Conservation (phyloP, 495 filamentous ascomycete genomes). For the Penicillium herquei region DNA sequence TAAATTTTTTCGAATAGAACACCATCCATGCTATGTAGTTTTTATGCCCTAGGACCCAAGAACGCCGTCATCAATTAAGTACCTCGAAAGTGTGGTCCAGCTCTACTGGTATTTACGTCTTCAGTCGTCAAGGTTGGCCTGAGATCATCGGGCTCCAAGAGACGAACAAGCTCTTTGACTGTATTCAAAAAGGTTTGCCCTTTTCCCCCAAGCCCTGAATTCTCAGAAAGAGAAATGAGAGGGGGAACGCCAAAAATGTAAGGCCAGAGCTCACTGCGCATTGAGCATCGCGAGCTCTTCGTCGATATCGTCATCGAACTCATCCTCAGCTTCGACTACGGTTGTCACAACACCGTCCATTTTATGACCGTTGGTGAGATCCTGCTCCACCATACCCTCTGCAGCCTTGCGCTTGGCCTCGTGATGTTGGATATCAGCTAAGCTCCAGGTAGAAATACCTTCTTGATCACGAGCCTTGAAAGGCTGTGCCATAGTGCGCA, state of each 20-base stretch:
- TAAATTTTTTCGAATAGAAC: conserved; percentile 13
- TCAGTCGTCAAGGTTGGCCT: too few species aligned
- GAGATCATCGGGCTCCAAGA: too few species aligned
- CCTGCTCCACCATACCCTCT: conserved; percentile 49
- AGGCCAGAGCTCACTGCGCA: conserved; percentile 37
- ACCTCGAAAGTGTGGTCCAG: too few species aligned
- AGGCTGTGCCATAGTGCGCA: conserved; percentile 86
- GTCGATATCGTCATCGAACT: conserved; percentile 64
- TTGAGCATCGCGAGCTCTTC: conserved; percentile 61
- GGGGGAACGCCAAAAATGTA: conserved; percentile 9
- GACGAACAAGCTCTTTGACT: too few species aligned
- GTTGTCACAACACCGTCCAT: conserved; percentile 23
- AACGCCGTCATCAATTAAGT: not conserved
- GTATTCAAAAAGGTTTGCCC: too few species aligned
- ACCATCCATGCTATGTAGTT: conserved; percentile 23
- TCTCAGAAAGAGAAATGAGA: not conserved
- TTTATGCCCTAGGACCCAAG: conserved; percentile 6
- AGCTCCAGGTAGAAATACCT: conserved; percentile 87
- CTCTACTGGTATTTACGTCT: too few species aligned
- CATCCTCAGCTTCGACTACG: conserved; percentile 33
- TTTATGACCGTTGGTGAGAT: conserved; percentile 25
- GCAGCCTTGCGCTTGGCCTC: conserved; percentile 67
- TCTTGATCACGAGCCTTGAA: conserved; percentile 81
- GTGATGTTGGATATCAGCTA: conserved; percentile 71
- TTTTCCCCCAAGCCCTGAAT: too few species aligned